Percentiles rank a stretch among this genome's conserved stretches.
Conservation (phyloP, 116 monocot species). For the Dioscorea cayenensis region DNA sequence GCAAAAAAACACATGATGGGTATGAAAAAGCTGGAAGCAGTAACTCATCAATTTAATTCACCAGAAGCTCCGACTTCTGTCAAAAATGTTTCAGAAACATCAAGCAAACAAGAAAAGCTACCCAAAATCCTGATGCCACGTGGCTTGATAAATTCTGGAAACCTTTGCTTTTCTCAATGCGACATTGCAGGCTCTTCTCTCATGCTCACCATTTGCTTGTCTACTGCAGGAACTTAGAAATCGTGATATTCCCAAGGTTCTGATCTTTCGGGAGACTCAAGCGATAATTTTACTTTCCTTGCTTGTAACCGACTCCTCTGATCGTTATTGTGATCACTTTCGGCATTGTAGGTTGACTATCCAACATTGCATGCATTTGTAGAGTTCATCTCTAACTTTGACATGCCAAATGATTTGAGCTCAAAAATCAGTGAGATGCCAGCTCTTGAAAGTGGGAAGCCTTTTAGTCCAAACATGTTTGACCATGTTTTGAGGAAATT, state of each 20-base stretch:
- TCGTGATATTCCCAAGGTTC: conserved; percentile 65
- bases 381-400: conserved; percentile 66
- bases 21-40: background rate
- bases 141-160: conserved; percentile 72
- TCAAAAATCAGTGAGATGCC: conserved; percentile 23
- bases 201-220: conserved; percentile 74
- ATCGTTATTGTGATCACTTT: background rate
- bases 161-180: conserved; percentile 98
- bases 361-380: conserved; percentile 76
- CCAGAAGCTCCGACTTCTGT: background rate
- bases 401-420: conserved; percentile 42
- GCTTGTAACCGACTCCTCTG: background rate
- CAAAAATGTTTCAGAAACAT: background rate
- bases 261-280: conserved; percentile 3
- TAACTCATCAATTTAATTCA: background rate
- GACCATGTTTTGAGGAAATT: conserved; percentile 62
- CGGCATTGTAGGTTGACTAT: conserved; percentile 40
- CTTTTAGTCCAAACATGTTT: conserved; percentile 74
- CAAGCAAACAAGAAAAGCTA: background rate
- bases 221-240: conserved; percentile 59
- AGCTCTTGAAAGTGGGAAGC: conserved; percentile 37
- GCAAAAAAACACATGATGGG: conserved; percentile 5
- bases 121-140: background rate
- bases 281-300: background rate
- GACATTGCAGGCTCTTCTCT: conserved; percentile 83